These are phyloP conservation scores for Penicillium atrosanguineum DNA, from an alignment of 495 filamentous ascomycete genomes.

Conservation along the genomic window DNA sequence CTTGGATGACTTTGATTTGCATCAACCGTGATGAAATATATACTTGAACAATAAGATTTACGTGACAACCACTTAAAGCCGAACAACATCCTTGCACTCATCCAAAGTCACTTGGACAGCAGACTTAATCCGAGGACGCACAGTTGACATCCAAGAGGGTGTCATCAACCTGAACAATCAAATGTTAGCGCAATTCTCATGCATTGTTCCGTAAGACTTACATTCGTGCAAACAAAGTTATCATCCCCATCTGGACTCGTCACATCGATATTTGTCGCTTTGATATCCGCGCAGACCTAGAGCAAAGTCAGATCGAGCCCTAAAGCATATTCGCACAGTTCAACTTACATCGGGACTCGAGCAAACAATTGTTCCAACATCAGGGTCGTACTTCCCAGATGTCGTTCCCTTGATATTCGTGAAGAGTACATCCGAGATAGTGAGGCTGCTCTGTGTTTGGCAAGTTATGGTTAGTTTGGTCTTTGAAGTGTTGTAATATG, in stretches of 20 bases:
- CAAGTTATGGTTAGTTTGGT: neutral
- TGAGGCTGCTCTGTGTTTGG: conserved; percentile 45
- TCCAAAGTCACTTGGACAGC: conserved; percentile 12
- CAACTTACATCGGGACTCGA: conserved; percentile 45
- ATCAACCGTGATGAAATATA: no score
- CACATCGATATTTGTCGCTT: conserved; percentile 50
- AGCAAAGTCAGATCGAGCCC: neutral
- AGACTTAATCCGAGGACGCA: conserved; percentile 15
- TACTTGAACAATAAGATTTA: no score
- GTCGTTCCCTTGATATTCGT: conserved; percentile 55
- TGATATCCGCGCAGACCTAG: conserved; percentile 53
- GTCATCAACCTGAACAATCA: conserved; percentile 30
- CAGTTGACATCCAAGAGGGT: conserved; percentile 45
- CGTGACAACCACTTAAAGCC: no score
- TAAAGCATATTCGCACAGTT: neutral
- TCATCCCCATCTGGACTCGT: conserved; percentile 48
- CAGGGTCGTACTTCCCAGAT: conserved; percentile 47
- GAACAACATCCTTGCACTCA: no score
- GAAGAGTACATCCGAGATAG: conserved; percentile 55
- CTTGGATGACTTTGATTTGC: no score
- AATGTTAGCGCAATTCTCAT: neutral
- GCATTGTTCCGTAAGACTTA: conserved; percentile 19
- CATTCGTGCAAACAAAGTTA: conserved; percentile 53
- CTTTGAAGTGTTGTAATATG: neutral
- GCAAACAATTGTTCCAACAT: conserved; percentile 56